Evolutionary conservation across 1,284 basidiomycete genomes (phyloP).

Genomic region (Austroboletus novae-zelandiae): DNA sequence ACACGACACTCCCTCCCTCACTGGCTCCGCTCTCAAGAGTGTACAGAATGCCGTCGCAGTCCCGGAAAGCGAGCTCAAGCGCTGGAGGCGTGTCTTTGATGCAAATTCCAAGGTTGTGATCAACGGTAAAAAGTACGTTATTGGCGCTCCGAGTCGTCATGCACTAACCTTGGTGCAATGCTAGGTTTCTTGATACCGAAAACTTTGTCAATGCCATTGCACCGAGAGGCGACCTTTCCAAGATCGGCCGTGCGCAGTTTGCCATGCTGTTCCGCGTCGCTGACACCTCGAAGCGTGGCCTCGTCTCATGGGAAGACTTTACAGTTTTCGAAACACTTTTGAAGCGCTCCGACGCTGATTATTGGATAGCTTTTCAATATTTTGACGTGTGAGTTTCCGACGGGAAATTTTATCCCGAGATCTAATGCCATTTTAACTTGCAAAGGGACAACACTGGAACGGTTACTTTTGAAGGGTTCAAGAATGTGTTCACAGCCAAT

Average conservation of each 20-base stretch:
- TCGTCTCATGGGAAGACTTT: slow-evolving; percentile 93
- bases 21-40: slow-evolving; percentile 55
- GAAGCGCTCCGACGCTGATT: slow-evolving; percentile 90
- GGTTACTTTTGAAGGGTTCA: slow-evolving; percentile 92
- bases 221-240: slow-evolving; percentile 77
- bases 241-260: slow-evolving; percentile 85
- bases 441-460: slow-evolving; percentile 82
- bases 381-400: slow-evolving; percentile 80
- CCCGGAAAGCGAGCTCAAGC: slow-evolving; percentile 78
- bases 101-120: slow-evolving; percentile 68
- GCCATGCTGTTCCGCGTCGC: slow-evolving; percentile 89
- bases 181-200: slow-evolving; percentile 76
- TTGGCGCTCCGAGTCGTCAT: slow-evolving; percentile 11
- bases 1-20: slow-evolving; percentile 36
- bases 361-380: slow-evolving; percentile 94
- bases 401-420: not conserved
- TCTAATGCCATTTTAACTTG: slow-evolving; percentile 4
- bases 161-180: not conserved
- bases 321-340: slow-evolving; percentile 88
- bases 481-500: slow-evolving; percentile 82
- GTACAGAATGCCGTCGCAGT: slow-evolving; percentile 69
- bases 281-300: slow-evolving; percentile 72
- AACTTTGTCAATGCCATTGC: slow-evolving; percentile 93
- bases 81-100: slow-evolving; percentile 87
- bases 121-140: slow-evolving; percentile 73